Base-by-base conservation (phyloP, 805 yeast species). In the Blastobotrys mokoenaii region DNA sequence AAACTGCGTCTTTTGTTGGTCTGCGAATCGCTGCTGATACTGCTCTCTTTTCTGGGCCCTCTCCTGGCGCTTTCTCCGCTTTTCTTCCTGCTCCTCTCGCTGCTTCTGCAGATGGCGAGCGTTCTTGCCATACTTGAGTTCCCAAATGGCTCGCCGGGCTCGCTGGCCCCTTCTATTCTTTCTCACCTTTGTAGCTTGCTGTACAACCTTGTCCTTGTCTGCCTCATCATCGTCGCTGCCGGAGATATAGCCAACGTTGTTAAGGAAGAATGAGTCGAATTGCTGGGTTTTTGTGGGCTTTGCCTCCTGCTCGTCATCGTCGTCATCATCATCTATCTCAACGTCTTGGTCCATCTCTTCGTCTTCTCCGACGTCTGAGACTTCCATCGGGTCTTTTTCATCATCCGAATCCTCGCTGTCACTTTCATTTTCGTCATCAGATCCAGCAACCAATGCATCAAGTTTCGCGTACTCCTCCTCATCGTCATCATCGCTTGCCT, bases 91-190 rank as follows among this genome's bases (percentile, higher is more conserved):
- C 36, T 79, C 71, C 40, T 72, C 77, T n/a, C 70, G 65, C 55
- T 84, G 84, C 53, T 79, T 74, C 57, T 76, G 71, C 18, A 89
- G 74, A 62, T 93, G 98, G 46, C 78, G 80, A n/a, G 98, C 98
- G 20, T 71, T 68, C 15, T 63, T 63, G 22, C 97, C 97, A 60
- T 72, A 93, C 63, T 93, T 90, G 66, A 76, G 69, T 60, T 88
- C 98, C 97, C 97, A 93, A 43, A 93, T 87, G 70, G 84, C 83
- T 63, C 90, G 93, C 67, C 98, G 80, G 1, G 97, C 98, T 49
- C 97, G 74, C 68, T 93, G 98, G 20, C 98, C 98, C 63, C 97
- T 79, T 67, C 98, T 74, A 63, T 93, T 93, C 56, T 88, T 87
- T 51, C 90, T 75, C 50, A 64, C 66, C 15, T 52, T 51, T 5